Base-by-base conservation (phyloP, 78 protist genomes). In the Diacronema lutheri region DNA sequence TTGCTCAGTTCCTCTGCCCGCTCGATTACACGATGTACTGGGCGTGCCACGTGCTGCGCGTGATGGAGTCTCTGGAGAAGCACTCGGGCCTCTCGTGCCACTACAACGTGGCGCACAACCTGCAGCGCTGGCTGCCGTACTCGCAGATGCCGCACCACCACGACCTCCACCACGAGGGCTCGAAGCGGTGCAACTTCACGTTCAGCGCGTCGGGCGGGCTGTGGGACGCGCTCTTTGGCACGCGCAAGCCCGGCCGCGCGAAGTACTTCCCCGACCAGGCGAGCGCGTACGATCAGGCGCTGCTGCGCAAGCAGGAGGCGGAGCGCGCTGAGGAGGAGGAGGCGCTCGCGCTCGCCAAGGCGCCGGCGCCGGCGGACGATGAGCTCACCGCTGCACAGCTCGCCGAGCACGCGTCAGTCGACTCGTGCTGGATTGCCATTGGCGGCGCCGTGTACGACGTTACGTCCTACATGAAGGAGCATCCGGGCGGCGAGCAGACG, bases 231-330 rank as follows among this genome's bases (percentile, higher is more conserved):
- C 12, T 6, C 14, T 65, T 65, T 41, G 72, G 72, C 72, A 33
- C 72, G 35, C 72, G 72, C 44, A 65, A 65, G 72, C 3, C 41
- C 23, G 72, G 72, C n/a, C 72, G 72, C 72, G 72, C 72, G 72
- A 1, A 25, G 72, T 35, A 5, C 72, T 33, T 65, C 72, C 41
- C 41, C 40, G 72, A n/a, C 41, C 26, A 12, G 26, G 35, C 72
- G 41, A 65, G 41, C 11, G 19, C 41, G 19, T 41, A 5, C 72
- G 72, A 65, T 41, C 26, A 1, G 41, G 72, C 3, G 50, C 50
- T 44, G 50, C 3, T 44, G 16, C 16, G 7, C 16, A 44, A 44
- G 50, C 16, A 44, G 50, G 50, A 44, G 50, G 50, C 50, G 50
- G 50, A 44, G 50, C 50, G 50, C 50, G 7, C 3, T 3, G 50